phyloP scores from a whole-genome alignment of 768 basidiomycete genomes.

The Mycena maculata region DNA sequence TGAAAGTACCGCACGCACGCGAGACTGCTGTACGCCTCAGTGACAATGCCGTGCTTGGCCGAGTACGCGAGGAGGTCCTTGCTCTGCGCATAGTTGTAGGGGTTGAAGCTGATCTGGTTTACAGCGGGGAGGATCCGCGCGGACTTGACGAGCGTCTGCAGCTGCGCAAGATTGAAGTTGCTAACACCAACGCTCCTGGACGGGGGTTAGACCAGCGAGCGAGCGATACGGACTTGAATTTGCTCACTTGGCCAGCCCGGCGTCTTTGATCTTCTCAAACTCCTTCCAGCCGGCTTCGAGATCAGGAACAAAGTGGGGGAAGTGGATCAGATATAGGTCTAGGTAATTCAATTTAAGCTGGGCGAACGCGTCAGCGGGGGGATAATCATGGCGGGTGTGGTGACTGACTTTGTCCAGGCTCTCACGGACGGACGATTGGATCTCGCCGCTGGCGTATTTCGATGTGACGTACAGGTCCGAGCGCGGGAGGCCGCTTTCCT shows the following conservation, averaged over 20 bases:
- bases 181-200: conserved; percentile 78
- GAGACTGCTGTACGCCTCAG: conserved; percentile 68
- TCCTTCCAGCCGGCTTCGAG: conserved; percentile 60
- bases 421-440: conserved; percentile 53
- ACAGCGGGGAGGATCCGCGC: conserved; percentile 73
- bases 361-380: conserved; percentile 3
- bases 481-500: conserved; percentile 58
- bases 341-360: conserved; percentile 72
- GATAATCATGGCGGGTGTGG: not conserved
- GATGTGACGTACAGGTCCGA: conserved; percentile 64
- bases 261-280: conserved; percentile 52
- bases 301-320: conserved; percentile 49
- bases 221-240: conserved; percentile 6
- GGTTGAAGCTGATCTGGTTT: conserved; percentile 72
- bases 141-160: conserved; percentile 64
- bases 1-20: conserved; percentile 47
- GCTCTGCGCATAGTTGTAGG: conserved; percentile 65
- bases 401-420: conserved; percentile 64
- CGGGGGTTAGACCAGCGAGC: not conserved
- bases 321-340: conserved; percentile 79
- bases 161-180: conserved; percentile 68
- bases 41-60: conserved; percentile 61
- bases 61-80: conserved; percentile 62
- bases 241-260: conserved; percentile 54
- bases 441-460: conserved; percentile 59